Conservation (phyloP, 2,329 filamentous ascomycete genomes). For the Rugonectria rugulosa region DNA sequence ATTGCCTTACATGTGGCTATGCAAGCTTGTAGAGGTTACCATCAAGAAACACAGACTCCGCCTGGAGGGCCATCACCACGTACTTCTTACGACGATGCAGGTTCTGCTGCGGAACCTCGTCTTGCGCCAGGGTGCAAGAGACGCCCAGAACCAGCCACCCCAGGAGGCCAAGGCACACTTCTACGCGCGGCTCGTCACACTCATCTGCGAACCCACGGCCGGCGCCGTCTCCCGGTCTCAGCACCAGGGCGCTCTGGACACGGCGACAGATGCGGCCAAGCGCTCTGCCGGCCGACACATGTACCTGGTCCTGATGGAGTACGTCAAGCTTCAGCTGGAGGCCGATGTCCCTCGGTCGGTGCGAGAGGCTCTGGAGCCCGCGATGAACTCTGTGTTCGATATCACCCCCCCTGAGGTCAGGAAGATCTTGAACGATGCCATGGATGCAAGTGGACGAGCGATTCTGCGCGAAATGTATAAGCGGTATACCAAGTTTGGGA, state of each 20-base stretch:
- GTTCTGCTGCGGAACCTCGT: conserved; percentile 63
- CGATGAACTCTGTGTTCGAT: conserved; percentile 65
- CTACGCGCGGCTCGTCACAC: conserved; percentile 63
- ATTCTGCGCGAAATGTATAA: conserved; percentile 66
- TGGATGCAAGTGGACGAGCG: conserved; percentile 66
- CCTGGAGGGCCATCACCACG: conserved; percentile 68
- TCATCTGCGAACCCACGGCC: conserved; percentile 66
- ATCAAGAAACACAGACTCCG: conserved; percentile 68
- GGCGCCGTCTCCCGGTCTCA: conserved; percentile 60
- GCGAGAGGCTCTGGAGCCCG: conserved; percentile 63
- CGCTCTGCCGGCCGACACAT: conserved; percentile 68
- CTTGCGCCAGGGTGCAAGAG: conserved; percentile 35
- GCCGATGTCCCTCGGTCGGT: conserved; percentile 57
- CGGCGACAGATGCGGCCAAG: conserved; percentile 67
- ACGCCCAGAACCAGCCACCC: conserved; percentile 34
- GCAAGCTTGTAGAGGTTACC: conserved; percentile 62
- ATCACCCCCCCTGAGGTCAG: conserved; percentile 63
- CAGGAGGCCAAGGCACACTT: conserved; percentile 56
- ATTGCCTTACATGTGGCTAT: conserved; percentile 55
- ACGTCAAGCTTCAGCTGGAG: conserved; percentile 68
- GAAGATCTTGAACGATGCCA: conserved; percentile 64
- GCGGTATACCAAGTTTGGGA: conserved; percentile 68
- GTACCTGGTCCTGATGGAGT: conserved; percentile 66
- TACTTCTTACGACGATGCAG: conserved; percentile 62
- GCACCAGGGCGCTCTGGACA: conserved; percentile 59